Base-by-base conservation (phyloP, 306 rosid genomes). In the Parietaria judaica region DNA sequence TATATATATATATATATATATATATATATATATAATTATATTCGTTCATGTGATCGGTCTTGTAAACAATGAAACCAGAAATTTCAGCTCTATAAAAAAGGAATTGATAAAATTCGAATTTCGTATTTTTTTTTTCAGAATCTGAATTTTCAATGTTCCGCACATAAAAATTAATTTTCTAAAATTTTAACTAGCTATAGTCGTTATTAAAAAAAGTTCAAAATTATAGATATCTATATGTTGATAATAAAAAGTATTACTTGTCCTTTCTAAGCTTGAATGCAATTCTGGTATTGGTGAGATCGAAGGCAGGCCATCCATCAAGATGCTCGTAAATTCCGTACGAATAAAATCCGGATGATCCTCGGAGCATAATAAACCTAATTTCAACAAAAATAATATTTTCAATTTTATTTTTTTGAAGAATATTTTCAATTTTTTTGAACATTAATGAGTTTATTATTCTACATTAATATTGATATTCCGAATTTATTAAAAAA, bases 291-390 rank as follows among this genome's bases (percentile, higher is more conserved):
- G 78, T 73, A 4, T 73, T 63, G 16, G 78, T 63, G 48, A 73
- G 53, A 51, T 68, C 36, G 66, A 73, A 73, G 63, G 73, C 73
- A 55, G 78, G 73, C 78, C 78, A 73, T 36, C 71, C 78, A 45
- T 67, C 52, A 36, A 56, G 14, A 61, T 63, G 73, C 37, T 73
- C 73, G 11, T 73, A 73, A 3, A 63, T 73, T 9, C 52, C 78
- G n/a, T 73, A 73, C 10, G 78, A 41, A 52, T 73, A 73, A 49
- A 73, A 67, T 5, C 78, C 78, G 14, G 73, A 63, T 13, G 73
- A 73, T 17, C 64, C 66, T 5, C 57, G 56, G 34, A 67, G 69
- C 66, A 73, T 35, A 15, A 67, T 66, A 52, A 61, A 73, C 54
- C 78, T 73, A 16, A 46, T 3, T 34, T 9, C 43, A 31, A 47